Evolutionary conservation across 2,329 filamentous ascomycete genomes (phyloP), one percentile per base, ranked within the genome.

Genomic region (Aureobasidium leucospermi): DNA sequence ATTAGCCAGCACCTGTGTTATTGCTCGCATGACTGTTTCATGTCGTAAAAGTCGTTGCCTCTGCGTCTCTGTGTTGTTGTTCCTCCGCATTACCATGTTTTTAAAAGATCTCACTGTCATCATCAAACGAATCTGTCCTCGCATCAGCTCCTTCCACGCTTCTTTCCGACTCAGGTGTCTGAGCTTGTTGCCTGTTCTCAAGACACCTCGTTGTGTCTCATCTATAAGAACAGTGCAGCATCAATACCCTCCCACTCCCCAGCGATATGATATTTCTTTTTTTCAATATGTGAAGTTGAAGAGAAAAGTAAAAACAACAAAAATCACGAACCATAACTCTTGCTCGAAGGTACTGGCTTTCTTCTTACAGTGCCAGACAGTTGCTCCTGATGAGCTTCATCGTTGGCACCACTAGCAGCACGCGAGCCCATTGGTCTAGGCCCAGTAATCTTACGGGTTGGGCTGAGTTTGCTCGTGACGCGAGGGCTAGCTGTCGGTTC

Each of bases 401-500:
- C 58, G 13, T 48, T 58, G 10, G 55, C 34, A n/a, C 51, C 69
- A 55, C 70, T 59, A 15, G 58, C 28, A 15, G 32, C 32, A 11
- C 58, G 46, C 38, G 47, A 71, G 8, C 74, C 74, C 76, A 79
- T 79, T 1, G 77, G 76, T n/a, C 77, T 65, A 0, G 77, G 77
- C 1, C 77, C 77, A 0, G 76, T 79, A 62, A 78, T 77, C 64
- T 77, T 77, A 61, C 76, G 29, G 68, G 65, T 66, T 15, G 59
- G 41, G 16, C 49, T 51, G 13, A 29, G 29, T 13, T 41, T 32
- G 16, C 32, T 56, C 29, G 34, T 34, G 32, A 60, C 28, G 11
- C 31, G 38, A 9, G 61, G 61, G 8, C 53, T 46, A 16, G 58
- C 56, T 13, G 58, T 53, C 13, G 58, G 58, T 13, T 56, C 59